Percentiles rank a stretch among this genome's conserved stretches.
phyloP scores from a whole-genome alignment of 208 protist species.

The Leishmania arabica region DNA sequence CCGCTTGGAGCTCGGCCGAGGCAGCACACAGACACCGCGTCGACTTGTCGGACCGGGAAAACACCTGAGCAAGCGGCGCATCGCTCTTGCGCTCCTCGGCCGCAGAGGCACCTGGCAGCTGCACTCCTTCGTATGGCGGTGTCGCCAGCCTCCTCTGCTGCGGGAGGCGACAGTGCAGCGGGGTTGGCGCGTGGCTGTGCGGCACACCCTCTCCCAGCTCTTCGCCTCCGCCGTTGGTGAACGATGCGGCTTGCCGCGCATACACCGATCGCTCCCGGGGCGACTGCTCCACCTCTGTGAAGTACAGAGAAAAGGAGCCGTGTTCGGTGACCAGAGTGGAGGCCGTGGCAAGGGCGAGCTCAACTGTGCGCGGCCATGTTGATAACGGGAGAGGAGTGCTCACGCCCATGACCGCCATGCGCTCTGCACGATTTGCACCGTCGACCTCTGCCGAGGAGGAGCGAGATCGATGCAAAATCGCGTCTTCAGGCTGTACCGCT shows the following conservation, averaged over 20 bases:
- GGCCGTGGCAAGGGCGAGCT: neutral
- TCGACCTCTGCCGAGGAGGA: neutral
- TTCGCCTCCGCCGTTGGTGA: neutral
- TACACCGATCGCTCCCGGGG: slow-evolving; percentile 9
- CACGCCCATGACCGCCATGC: neutral
- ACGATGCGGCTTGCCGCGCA: neutral
- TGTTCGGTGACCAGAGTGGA: neutral
- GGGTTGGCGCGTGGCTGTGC: slow-evolving; percentile 23
- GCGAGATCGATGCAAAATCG: neutral
- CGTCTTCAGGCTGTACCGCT: neutral
- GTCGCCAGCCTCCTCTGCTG: too few species aligned
- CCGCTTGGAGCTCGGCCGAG: neutral
- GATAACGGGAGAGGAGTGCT: neutral
- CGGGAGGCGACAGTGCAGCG: neutral
- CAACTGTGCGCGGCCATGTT: neutral
- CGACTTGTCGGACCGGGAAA: slow-evolving; percentile 20
- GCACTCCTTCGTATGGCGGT: neutral
- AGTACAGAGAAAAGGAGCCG: slow-evolving; percentile 6
- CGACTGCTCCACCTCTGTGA: slow-evolving; percentile 12
- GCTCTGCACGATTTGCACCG: too few species aligned
- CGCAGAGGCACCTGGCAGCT: neutral
- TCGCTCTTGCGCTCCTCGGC: neutral
- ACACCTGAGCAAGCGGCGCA: neutral
- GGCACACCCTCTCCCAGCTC: slow-evolving; percentile 6
- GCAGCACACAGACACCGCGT: slow-evolving; percentile 13